Conservation (phyloP, 1,284 basidiomycete species). For the Fistulinella cinereoalba region DNA sequence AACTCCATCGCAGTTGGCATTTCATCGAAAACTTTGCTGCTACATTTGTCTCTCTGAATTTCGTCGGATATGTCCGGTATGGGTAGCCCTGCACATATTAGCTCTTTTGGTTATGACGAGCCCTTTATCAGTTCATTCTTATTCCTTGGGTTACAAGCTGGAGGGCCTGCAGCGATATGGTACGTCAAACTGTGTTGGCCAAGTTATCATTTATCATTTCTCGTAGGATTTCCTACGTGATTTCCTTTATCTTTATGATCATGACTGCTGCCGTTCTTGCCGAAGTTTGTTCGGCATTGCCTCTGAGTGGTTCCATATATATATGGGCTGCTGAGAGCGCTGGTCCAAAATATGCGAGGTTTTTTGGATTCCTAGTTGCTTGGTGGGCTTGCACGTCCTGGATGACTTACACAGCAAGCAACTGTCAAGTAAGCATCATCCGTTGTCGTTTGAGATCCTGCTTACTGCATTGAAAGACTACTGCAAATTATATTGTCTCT, state of each 20-base stretch:
- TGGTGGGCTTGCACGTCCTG: constrained; percentile 89
- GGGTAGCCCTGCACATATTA: constrained; percentile 6
- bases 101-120: neutral
- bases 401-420: constrained; percentile 85
- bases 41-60: constrained; percentile 81
- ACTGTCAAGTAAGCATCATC: constrained; percentile 62
- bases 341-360: constrained; percentile 76
- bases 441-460: neutral
- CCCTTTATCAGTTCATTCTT: constrained; percentile 55
- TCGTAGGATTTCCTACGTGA: constrained; percentile 72
- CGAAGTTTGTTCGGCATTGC: constrained; percentile 83
- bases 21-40: constrained; percentile 80
- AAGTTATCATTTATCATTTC: too few relatives aligned
- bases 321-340: constrained; percentile 89
- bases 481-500: constrained; percentile 82
- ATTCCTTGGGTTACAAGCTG: constrained; percentile 79
- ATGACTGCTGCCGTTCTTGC: constrained; percentile 83
- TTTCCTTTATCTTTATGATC: constrained; percentile 79
- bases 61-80: constrained; percentile 82
- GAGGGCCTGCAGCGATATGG: constrained; percentile 83
- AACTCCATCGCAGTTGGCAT: constrained; percentile 81
- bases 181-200: too few relatives aligned
- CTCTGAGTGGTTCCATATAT: constrained; percentile 85
- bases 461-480: constrained; percentile 48
- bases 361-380: constrained; percentile 83